Evolutionary conservation across 2,329 filamentous ascomycete species (phyloP).

Genomic region (Graphilbum ipis-grandicollis): DNA sequence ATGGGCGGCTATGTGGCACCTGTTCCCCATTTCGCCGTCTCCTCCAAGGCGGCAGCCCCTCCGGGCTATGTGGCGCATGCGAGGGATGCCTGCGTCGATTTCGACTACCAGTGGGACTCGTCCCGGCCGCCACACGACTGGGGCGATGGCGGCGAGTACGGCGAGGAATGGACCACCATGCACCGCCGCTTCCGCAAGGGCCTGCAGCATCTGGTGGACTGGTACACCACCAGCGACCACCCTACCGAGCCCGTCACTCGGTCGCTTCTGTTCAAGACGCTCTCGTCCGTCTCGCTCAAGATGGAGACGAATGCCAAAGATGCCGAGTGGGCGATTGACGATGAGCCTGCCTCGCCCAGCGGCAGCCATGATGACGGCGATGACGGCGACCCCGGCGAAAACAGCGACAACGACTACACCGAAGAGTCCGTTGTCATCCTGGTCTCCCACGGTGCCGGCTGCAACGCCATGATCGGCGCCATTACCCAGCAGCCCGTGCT

Average conservation of each 20-base stretch:
- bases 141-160: slow-evolving; percentile 74
- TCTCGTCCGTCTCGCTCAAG: background rate
- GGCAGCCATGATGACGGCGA: slow-evolving; percentile 13
- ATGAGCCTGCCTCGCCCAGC: slow-evolving; percentile 4
- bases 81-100: slow-evolving; percentile 62
- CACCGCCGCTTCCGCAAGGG: slow-evolving; percentile 76
- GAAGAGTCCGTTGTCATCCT: slow-evolving; percentile 68
- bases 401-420: slow-evolving; percentile 33
- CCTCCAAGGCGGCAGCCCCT: slow-evolving; percentile 64
- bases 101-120: slow-evolving; percentile 97
- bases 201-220: slow-evolving; percentile 60
- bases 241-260: slow-evolving; percentile 31
- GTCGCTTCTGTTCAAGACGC: background rate
- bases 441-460: slow-evolving; percentile 88
- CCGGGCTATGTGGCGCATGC: slow-evolving; percentile 81
- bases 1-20: slow-evolving; percentile 51
- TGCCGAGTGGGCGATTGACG: slow-evolving; percentile 15
- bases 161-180: slow-evolving; percentile 94
- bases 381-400: slow-evolving; percentile 2
- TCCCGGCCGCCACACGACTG: slow-evolving; percentile 62
- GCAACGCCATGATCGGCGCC: slow-evolving; percentile 85
- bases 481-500: slow-evolving; percentile 83
- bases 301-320: slow-evolving; percentile 6
- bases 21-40: slow-evolving; percentile 68
- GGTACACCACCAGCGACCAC: slow-evolving; percentile 48